Conservation (phyloP, 1,284 basidiomycete genomes). For the Marasmius fiardii region DNA sequence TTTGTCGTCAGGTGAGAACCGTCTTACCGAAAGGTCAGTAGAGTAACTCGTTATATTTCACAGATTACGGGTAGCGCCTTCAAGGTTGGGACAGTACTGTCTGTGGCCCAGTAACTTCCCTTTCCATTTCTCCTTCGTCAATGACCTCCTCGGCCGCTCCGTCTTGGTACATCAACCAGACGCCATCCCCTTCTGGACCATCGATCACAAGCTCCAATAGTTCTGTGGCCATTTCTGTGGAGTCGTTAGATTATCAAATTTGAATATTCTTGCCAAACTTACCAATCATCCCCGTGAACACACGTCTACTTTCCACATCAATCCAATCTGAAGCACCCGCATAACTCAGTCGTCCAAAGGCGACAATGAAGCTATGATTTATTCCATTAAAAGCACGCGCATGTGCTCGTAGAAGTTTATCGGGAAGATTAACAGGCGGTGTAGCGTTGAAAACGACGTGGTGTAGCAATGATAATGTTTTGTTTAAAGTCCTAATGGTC, state of each 20-base stretch:
- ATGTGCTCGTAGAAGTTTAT: conserved; percentile 50
- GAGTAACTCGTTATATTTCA: neutral
- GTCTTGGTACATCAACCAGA: conserved; percentile 66
- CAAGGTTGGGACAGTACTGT: neutral
- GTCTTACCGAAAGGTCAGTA: neutral
- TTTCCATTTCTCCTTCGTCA: conserved; percentile 50
- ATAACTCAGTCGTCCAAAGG: conserved; percentile 73
- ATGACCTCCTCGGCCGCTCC: conserved; percentile 33
- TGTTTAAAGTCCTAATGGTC: conserved; percentile 44
- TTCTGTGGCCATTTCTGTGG: conserved; percentile 61
- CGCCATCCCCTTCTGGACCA: conserved; percentile 69
- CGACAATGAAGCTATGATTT: conserved; percentile 74
- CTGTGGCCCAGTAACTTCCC: conserved; percentile 19
- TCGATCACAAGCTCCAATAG: conserved; percentile 72
- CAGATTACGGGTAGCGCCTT: conserved; percentile 2
- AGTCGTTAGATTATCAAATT: neutral
- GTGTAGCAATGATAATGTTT: conserved; percentile 56
- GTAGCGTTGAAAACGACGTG: conserved; percentile 47
- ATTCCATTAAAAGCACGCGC: conserved; percentile 59
- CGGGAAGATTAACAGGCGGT: conserved; percentile 45
- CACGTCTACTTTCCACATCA: conserved; percentile 35
- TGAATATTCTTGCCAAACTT: conserved; percentile 16
- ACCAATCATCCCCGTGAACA: conserved; percentile 55
- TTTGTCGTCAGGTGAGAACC: conserved; percentile 36
- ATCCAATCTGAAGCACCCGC: conserved; percentile 66